These are phyloP conservation scores for Paramecium bursaria DNA, from an alignment of 73 alveolate species.

Conservation along the genomic window DNA sequence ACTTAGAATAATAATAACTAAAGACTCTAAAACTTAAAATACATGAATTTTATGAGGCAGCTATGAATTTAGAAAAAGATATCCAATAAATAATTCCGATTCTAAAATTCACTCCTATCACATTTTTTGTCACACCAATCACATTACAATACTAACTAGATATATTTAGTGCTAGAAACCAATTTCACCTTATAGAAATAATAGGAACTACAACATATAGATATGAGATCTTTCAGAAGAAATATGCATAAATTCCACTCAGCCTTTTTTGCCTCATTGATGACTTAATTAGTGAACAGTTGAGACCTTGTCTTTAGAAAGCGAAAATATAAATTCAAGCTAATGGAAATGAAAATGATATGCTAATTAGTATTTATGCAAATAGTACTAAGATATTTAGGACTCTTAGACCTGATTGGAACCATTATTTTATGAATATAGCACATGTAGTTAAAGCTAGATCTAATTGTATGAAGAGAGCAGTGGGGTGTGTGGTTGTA, in stretches of 20 bases:
- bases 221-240: slow-evolving; percentile 68
- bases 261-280: slow-evolving; percentile 69
- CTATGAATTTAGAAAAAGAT: background rate
- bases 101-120: background rate
- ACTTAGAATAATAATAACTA: background rate
- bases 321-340: slow-evolving; percentile 7
- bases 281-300: slow-evolving; percentile 57
- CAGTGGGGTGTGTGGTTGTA: slow-evolving; percentile 79
- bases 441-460: slow-evolving; percentile 80
- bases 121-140: slow-evolving; percentile 21
- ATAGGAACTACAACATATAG: slow-evolving; percentile 72
- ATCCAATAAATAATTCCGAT: background rate
- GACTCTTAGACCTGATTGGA: slow-evolving; percentile 79
- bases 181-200: slow-evolving; percentile 69
- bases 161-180: slow-evolving; percentile 64
- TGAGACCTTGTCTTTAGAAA: background rate
- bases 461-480: slow-evolving; percentile 85
- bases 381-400: slow-evolving; percentile 61
- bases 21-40: background rate
- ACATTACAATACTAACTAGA: slow-evolving; percentile 16
- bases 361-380: slow-evolving; percentile 35
- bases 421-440: slow-evolving; percentile 77
- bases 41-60: background rate
- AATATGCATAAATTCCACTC: slow-evolving; percentile 59
- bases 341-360: slow-evolving; percentile 57